Conservation (phyloP, 768 basidiomycete species). For the Macrolepiota dolichaula region DNA sequence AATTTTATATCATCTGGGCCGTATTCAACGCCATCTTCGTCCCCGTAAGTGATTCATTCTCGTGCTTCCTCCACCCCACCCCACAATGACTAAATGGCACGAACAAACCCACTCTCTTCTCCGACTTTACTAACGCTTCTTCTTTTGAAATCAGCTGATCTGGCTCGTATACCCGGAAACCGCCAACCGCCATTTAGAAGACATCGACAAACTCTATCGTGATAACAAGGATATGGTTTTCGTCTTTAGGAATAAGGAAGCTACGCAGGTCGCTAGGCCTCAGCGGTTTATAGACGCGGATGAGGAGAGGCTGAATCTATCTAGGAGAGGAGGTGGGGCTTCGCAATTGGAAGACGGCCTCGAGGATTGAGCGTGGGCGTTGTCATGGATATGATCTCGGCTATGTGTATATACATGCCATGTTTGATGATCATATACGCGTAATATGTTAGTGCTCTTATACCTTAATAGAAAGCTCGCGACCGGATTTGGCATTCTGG, state of each 20-base stretch:
- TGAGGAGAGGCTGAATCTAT: constrained; percentile 19
- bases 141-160: constrained; percentile 33
- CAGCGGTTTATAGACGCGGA: constrained; percentile 40
- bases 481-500: constrained; percentile 45
- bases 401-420: background rate
- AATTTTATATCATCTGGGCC: constrained; percentile 48
- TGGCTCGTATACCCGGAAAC: constrained; percentile 49
- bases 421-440: background rate
- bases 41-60: constrained; percentile 29
- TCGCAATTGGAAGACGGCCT: background rate
- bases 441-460: background rate
- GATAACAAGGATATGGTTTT: constrained; percentile 39
- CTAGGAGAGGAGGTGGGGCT: constrained; percentile 2
- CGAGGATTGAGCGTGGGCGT: background rate
- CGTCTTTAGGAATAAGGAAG: constrained; percentile 40
- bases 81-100: no score
- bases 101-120: background rate
- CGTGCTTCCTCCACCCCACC: no score
- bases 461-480: constrained; percentile 46
- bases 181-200: constrained; percentile 46
- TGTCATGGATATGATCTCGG: background rate
- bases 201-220: constrained; percentile 45
- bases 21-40: constrained; percentile 46
- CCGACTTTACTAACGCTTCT: background rate
- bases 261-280: constrained; percentile 39